Evolutionary conservation across 768 basidiomycete genomes (phyloP).

Genomic region (Pholiota molesta): DNA sequence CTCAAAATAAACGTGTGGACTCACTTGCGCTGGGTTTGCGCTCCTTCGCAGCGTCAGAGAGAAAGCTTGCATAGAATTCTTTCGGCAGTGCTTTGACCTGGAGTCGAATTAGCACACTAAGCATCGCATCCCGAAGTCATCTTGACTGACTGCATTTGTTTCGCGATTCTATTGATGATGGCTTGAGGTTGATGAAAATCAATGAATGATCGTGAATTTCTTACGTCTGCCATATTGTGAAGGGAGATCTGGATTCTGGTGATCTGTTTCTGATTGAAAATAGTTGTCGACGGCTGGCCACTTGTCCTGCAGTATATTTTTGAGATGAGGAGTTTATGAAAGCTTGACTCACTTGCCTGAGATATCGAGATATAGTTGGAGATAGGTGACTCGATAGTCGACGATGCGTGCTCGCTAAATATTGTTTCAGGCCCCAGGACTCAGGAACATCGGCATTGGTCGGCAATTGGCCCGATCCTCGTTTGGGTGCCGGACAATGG

Average conservation of each 20-base stretch:
- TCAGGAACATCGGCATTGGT: background rate
- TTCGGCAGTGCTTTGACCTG: constrained; percentile 45
- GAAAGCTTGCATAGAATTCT: constrained; percentile 58
- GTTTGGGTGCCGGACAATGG: background rate
- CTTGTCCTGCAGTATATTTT: background rate
- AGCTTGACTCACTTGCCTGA: background rate
- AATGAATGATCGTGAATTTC: background rate
- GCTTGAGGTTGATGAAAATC: background rate
- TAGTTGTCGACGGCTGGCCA: constrained; percentile 23
- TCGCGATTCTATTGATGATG: background rate
- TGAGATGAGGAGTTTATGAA: background rate
- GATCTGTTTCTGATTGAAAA: constrained; percentile 21
- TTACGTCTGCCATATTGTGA: background rate
- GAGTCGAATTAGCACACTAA: background rate
- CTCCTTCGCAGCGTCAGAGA: constrained; percentile 64
- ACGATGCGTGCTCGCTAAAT: background rate
- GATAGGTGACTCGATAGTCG: background rate
- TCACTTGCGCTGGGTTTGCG: constrained; percentile 66
- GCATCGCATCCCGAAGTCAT: constrained; percentile 2
- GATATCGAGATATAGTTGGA: background rate
- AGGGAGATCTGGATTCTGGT: background rate
- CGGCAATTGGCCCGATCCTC: background rate
- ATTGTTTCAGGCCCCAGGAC: background rate
- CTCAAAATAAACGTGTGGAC: constrained; percentile 21
- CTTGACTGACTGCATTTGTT: background rate